A percentile compares a stretch with the other conserved stretches of the same genome.
phyloP scores from a whole-genome alignment of 495 filamentous ascomycete species.

The Gamarada debralockiae region DNA sequence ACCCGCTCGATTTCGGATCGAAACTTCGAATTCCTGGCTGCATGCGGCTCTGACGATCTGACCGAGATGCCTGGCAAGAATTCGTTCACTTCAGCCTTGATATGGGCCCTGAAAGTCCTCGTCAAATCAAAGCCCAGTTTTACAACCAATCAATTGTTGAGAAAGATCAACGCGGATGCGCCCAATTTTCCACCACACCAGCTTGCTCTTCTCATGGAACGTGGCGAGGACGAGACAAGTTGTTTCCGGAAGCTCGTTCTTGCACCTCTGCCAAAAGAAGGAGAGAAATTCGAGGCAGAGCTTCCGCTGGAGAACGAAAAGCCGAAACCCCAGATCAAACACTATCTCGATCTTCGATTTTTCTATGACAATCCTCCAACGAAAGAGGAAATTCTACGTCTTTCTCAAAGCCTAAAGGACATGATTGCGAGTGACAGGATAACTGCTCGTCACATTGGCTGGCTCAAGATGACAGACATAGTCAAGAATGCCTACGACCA shows the following conservation, averaged over 20 bases:
- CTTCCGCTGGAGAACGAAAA: not conserved
- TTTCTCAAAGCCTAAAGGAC: not conserved
- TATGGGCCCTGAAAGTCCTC: slow-evolving; percentile 13
- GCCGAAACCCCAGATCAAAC: not conserved
- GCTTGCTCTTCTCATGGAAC: not conserved
- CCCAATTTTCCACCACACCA: not conserved
- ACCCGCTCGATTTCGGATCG: not conserved
- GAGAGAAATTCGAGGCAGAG: not conserved
- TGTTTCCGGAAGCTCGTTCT: not conserved
- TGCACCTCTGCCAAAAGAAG: not conserved
- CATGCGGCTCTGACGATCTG: not conserved
- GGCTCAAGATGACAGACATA: not conserved
- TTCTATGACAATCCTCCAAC: not conserved
- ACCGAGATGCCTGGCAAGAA: not conserved
- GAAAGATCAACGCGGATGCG: not conserved
- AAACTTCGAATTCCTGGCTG: slow-evolving; percentile 12
- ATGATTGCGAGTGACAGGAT: not conserved
- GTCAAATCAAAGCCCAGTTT: not conserved
- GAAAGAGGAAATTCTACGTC: not conserved
- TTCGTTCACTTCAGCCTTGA: slow-evolving; percentile 15
- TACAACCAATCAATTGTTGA: not conserved
- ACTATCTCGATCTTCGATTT: not conserved
- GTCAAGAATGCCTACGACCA: not conserved
- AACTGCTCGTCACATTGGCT: not conserved
- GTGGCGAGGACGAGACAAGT: not conserved